Evolutionary conservation across 2,329 filamentous ascomycete genomes (phyloP), one percentile per base, ranked within the genome.

Genomic region (Cordyceps cateniannulata): DNA sequence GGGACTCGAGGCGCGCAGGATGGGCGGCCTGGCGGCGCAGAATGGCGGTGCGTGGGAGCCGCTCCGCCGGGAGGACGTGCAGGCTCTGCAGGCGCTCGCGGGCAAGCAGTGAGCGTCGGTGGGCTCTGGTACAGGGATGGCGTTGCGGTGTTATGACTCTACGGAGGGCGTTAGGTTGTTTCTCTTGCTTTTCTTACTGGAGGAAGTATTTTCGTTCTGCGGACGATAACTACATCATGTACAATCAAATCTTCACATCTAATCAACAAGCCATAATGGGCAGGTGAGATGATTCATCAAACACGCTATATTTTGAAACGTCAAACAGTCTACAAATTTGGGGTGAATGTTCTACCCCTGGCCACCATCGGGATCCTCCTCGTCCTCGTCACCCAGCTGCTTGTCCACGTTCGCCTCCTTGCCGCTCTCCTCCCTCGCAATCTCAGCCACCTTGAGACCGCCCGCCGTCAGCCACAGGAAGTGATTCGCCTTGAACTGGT

Each of bases 381-480:
- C 82, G 14, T 79, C 80, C 59, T 83, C 82, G 32, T 84, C 81
- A 3, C 78, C 81, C 1, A 81, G 71, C 67, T 80, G 73, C 68
- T 78, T 74, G 64, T 80, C 73, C 51, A 83, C 69, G 42, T 69
- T 76, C 63, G 73, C 71, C 55, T 79, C 73, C 25, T 73, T 70
- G 65, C 75, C 75, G n/a, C 75, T 68, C 7, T 67, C 69, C 5
- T 67, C 67, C 9, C 64, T 65, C 58, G 65, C 63, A 44, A 75
- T 68, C 64, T 82, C 80, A 0, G 86, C 84, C 7, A 83, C 86
- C 44, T 83, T 75, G 50, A 91, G 78, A 3, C 88, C 89, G 9
- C 82, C 84, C 0, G 88, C 87, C 0, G 88, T 90, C 53, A 90
- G 77, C 82, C 89, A 93, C 51, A 91, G 76, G 77, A 91, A 92